Base-by-base conservation (phyloP, 1,284 basidiomycete genomes). In the Ceratobasidium sp. region DNA sequence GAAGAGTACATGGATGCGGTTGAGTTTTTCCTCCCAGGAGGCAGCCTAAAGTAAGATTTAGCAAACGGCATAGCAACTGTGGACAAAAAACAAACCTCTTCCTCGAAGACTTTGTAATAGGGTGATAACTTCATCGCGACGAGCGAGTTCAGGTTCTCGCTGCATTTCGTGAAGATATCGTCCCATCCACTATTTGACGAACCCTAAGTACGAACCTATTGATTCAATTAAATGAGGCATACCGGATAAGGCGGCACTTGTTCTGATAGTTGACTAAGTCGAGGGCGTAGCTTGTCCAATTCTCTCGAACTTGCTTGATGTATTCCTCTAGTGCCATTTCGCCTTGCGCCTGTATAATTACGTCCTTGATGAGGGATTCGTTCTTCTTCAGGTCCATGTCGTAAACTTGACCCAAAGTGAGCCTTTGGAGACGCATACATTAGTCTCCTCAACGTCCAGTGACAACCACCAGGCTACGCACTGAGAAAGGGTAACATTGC, bases 191-290 rank as follows among this genome's bases (percentile, higher is more conserved):
- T 94, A 76, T 10, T 2, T 36, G 71, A 23, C n/a, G 50, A 58
- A 45, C 61, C 41, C 43, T 69, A 32, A 72, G 28, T n/a, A 45
- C 46, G 41, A 74, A 8, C 60, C 23, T 34, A 58, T 28, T 28
- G 14, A 46, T 1, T 12, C 23, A 30, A 16, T 21, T 58, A 73
- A 74, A 8, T 21, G 52, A 39, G 26, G 74, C 84, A 34, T 78
- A 92, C 92, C 91, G 88, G 77, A 99, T 98, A 41, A 99, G 86
- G 57, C 97, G 90, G 78, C 96, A 98, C 81, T 97, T 98, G 82
- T 97, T 98, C 84, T 99, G 97, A 79, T 99, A 99, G 80, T 98
- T 97, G 77, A 98, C 94, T 59, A 99, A 85, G 76, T 99, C 97
- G 61, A 99, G 87, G 2, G 94, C 92, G 80, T 98, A 99, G 77